A percentile compares a stretch with the other conserved stretches of the same genome.
Conservation (phyloP, 805 yeast species). For the Yueomyces sinensis region DNA sequence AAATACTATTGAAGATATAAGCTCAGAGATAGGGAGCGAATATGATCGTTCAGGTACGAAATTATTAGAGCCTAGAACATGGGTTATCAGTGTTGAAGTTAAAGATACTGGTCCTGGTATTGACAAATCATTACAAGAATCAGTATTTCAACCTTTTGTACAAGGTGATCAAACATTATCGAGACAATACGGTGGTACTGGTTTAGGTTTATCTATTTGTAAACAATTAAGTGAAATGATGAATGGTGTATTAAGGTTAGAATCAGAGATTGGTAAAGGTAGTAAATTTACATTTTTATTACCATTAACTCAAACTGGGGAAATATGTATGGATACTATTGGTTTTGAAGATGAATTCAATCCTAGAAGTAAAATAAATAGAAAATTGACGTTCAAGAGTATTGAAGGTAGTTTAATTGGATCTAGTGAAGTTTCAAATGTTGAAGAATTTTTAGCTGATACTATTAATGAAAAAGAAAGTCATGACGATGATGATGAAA, state of each 20-base stretch:
- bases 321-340: constrained; percentile 14
- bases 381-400: no score
- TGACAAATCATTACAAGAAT: constrained; percentile 64
- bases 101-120: constrained; percentile 93
- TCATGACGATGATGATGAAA: constrained; percentile 23
- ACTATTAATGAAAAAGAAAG: background rate
- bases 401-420: background rate
- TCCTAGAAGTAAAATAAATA: background rate
- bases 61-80: constrained; percentile 19
- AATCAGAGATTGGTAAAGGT: constrained; percentile 70
- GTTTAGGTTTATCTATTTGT: constrained; percentile 82
- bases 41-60: no score
- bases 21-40: no score
- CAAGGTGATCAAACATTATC: constrained; percentile 94
- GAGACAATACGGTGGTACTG: constrained; percentile 91
- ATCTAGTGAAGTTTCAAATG: background rate
- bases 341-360: constrained; percentile 31
- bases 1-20: background rate
- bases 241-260: constrained; percentile 71
- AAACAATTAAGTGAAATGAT: constrained; percentile 81
- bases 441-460: background rate
- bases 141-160: constrained; percentile 90
- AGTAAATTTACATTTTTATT: constrained; percentile 72
- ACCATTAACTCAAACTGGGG: constrained; percentile 48
- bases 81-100: constrained; percentile 46